A percentile compares a stretch with the other conserved stretches of the same genome.
phyloP scores from a whole-genome alignment of 257 asterid species.

The Craterostigma plantagineum region DNA sequence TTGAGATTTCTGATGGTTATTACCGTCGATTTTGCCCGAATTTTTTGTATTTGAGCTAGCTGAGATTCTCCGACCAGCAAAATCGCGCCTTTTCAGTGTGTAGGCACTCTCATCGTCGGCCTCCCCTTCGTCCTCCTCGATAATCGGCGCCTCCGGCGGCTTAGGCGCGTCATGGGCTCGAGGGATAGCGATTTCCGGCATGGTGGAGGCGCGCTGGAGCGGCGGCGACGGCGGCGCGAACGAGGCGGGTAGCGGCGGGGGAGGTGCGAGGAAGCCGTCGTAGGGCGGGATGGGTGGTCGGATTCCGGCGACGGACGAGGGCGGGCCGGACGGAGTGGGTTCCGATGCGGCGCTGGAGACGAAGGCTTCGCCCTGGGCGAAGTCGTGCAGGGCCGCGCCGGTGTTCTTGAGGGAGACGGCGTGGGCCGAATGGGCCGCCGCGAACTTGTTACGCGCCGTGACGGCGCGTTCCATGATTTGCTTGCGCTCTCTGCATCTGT shows the following conservation, averaged over 20 bases:
- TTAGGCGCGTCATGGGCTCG: conserved; percentile 21
- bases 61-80: conserved; percentile 14
- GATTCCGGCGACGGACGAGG: conserved; percentile 12
- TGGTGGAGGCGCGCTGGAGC: conserved; percentile 67
- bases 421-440: too few species aligned
- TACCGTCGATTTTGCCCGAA: too few species aligned
- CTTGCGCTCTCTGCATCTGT: too few species aligned
- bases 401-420: too few species aligned
- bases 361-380: conserved; percentile 53
- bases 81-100: conserved; percentile 43
- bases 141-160: conserved; percentile 46
- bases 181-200: conserved; percentile 62
- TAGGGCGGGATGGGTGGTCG: conserved; percentile 27
- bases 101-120: conserved; percentile 29
- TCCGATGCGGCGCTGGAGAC: conserved; percentile 13
- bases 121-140: conserved; percentile 63
- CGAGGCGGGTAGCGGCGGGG: conserved; percentile 35
- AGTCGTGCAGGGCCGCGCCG: too few species aligned
- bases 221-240: conserved; percentile 20
- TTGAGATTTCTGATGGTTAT: conserved; percentile 18
- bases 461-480: too few species aligned
- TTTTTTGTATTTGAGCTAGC: too few species aligned
- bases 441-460: too few species aligned
- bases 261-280: conserved; percentile 53
- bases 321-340: conserved; percentile 6